Percentiles rank a stretch among this genome's conserved stretches.
phyloP scores from a whole-genome alignment of 139 green algal genomes.

The Asterochloris erici region DNA sequence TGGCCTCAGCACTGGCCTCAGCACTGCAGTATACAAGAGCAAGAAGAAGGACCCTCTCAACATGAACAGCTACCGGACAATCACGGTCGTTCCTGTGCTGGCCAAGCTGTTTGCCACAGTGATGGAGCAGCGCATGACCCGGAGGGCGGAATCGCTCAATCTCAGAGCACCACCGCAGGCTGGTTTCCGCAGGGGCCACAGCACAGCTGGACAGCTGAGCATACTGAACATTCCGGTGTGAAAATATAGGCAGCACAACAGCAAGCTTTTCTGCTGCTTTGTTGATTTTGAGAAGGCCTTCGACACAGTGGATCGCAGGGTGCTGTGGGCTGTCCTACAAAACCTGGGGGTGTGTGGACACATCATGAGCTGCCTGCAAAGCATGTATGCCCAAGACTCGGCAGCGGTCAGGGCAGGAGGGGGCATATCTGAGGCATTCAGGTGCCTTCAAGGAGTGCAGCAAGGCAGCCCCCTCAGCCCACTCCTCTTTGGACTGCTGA shows the following conservation, averaged over 20 bases:
- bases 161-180: neutral
- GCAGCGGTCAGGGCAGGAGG: neutral
- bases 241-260: neutral
- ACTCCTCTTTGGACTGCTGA: slow-evolving; percentile 24
- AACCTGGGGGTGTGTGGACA: neutral
- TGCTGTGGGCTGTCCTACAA: neutral
- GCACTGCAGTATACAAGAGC: no score
- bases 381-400: neutral
- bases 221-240: neutral
- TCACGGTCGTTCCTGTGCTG: neutral
- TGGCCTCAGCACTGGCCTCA: no score
- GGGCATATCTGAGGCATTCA: neutral
- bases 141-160: neutral
- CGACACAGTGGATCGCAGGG: neutral
- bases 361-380: neutral
- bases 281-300: slow-evolving; percentile 8
- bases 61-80: no score
- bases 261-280: slow-evolving; percentile 1
- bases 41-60: no score
- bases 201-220: neutral
- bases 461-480: slow-evolving; percentile 18
- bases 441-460: slow-evolving; percentile 9
- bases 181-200: neutral
- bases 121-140: neutral
- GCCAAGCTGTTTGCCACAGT: slow-evolving; percentile 1